Evolutionary conservation across 228 moss, liverwort and hornwort genomes (phyloP), one percentile per base, ranked within the genome.

Genomic region (Sphagnum fallax): DNA sequence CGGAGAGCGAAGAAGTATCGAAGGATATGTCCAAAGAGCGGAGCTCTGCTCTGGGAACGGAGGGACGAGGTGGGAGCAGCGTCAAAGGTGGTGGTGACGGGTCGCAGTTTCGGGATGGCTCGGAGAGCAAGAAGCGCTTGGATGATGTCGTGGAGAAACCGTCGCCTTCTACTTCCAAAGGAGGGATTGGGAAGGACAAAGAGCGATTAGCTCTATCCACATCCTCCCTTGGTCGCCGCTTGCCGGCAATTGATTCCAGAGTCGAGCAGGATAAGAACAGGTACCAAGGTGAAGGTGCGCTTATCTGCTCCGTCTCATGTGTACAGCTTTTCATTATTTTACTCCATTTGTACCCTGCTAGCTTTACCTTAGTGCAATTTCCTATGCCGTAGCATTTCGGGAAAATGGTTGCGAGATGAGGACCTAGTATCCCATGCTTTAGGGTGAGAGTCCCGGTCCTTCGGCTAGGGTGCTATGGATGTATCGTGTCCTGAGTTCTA

Each of bases 61-160:
- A 86, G 75, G 85, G 85, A 76, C 79, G 82, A 66, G 81, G 66
- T 74, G 82, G 79, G 70, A 70, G 69, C 32, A 32, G 32, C 32
- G 32, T 32, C 32, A 32, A 32, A n/a, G 73, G 79, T 67, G 76
- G 79, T 52, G 71, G 76, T 10, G 85, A 85, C 63, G 68, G 79
- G 70, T 74, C 85, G 68, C 71, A 76, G 5, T 86, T 63, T 69
- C 75, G 85, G 52, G 79, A 79, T 53, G 47, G 70, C 48, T 55
- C 74, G 58, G 82, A 80, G 4, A 83, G 75, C 75, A 93, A 91
- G 84, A 98, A 93, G 80, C 91, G 91, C 57, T 63, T 83, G 69
- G 93, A 97, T 63, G 93, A 93, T 74, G 91, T 80, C 52, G 70
- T 86, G 49, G 93, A 92, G 77, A 98, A 93, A 67, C 88, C 90